Evolutionary conservation across 2,329 filamentous ascomycete genomes (phyloP), one percentile per base, ranked within the genome.

Genomic region (Xylaria arbuscula): DNA sequence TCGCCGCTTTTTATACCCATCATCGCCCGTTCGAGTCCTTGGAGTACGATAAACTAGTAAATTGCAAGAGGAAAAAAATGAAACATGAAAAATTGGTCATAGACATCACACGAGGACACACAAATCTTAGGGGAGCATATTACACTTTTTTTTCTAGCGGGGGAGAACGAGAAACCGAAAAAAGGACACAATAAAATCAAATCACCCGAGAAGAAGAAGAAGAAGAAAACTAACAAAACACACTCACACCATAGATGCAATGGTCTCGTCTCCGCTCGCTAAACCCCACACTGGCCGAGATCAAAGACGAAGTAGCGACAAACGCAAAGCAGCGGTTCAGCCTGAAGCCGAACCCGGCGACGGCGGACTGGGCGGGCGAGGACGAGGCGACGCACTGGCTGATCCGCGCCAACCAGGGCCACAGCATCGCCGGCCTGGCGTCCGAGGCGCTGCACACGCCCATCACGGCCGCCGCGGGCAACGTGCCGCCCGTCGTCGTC

Each of bases 401-500:
- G 38, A 98, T 99, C 81, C 93, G 96, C 76, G 96, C 96, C 34
- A 97, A 97, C 77, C 96, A 98, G 82, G 96, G 96, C 63, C 96
- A 98, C 83, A 93, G 89, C 75, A 92, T 99, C 77, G 89, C 89
- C 76, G 82, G 28, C 28, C 28, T 90, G 42, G 90, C 93, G 34
- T 89, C 89, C n/a, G 88, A 90, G 55, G 87, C 87, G 0, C 86
- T 97, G 1, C 87, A 97, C 2, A 86, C 84, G 22, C 89, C 90
- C 7, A 84, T 98, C 66, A 90, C 88, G 1, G 77, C 88, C 0
- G 85, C 86, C 40, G 81, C 78, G 7, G 85, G 76, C 28, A 88
- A 88, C 70, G 74, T 94, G 1, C 93, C 93, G 0, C 76, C 83
- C 0, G 83, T 86, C 0, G 93, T 94, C 2, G 88, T 98, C 2